Base-by-base conservation (phyloP, 371 early-diverging fungal species). In the Saksenaea vasiformis region DNA sequence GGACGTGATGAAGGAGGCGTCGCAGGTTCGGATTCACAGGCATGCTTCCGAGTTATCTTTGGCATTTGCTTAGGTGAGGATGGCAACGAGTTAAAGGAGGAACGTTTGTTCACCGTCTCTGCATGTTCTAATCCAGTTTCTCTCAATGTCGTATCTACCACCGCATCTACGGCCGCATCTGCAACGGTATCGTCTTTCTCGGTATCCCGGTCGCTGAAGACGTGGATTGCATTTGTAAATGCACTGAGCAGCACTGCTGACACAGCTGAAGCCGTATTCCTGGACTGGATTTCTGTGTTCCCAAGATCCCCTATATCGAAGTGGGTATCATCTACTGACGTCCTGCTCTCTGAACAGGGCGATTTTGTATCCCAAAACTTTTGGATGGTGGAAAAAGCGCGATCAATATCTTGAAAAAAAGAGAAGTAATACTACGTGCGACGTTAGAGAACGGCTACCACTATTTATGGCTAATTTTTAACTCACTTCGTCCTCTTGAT, bases 361-460 rank as follows among this genome's bases (percentile, higher is more conserved):
- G 36, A 43, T 15, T 24, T 69, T n/a, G 37, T 65, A 35, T 58
- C 47, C 67, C 71, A 62, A 24, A 66, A 67, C 5, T 44, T 51
- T 47, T 70, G 60, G 44, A 78, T 60, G 11, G 69, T 66, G 0
- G 35, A 62, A 51, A 72, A 66, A 0, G 81, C 72, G 14, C 51
- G 67, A 17, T 75, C 58, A 8, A 80, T 76, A 31, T 85, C 73
- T 7, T 73, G 73, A 54, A 89, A 90, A 65, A 85, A 90, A 0
- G 89, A 79, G 71, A 90, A 91, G 54, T 82, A 87, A 51, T 89
- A 90, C 88, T 88, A 72, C 5, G 13, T 36, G 2, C 31, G 24
- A 54, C 27, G 15, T 26, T 55, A 0, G 37, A 14, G 34, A 28
- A 35, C 27, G 5, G 26, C 31, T 44, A 44, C 31, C 37, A 24